phyloP scores from a whole-genome alignment of 23 red algal species.

The Gracilariopsis chorda region DNA sequence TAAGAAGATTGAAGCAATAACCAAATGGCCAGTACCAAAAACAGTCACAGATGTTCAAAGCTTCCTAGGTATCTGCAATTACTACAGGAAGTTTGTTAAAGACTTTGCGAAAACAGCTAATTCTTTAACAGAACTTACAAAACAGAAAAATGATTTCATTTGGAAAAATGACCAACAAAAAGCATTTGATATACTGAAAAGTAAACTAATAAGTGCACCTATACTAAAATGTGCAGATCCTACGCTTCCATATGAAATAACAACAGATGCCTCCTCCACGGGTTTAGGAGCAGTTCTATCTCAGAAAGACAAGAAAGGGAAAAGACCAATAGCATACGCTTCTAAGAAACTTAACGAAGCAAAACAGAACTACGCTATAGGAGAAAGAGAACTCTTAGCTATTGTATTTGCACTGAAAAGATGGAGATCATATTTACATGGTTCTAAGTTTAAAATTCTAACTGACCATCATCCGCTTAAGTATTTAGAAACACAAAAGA shows the following conservation, averaged over 20 bases:
- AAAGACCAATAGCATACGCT: background rate
- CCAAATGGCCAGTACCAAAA: background rate
- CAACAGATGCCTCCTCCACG: background rate
- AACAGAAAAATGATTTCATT: background rate
- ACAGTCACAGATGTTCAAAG: background rate
- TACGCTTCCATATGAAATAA: background rate
- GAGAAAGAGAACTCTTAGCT: background rate
- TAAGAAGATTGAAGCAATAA: background rate
- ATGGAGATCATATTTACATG: background rate
- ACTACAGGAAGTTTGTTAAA: background rate
- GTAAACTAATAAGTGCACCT: background rate
- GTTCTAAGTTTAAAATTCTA: background rate
- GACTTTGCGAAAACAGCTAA: background rate
- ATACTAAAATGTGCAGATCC: background rate
- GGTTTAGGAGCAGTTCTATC: background rate
- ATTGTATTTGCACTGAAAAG: background rate
- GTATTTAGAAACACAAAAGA: too few species aligned
- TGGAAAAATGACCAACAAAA: background rate
- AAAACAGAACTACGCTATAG: background rate
- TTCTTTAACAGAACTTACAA: background rate
- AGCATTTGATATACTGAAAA: background rate
- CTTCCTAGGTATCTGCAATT: background rate
- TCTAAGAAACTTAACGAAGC: background rate
- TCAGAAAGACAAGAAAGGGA: background rate
- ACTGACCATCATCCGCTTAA: background rate